Base-by-base conservation (phyloP, 805 yeast genomes). In the Danielia reshetovae region DNA sequence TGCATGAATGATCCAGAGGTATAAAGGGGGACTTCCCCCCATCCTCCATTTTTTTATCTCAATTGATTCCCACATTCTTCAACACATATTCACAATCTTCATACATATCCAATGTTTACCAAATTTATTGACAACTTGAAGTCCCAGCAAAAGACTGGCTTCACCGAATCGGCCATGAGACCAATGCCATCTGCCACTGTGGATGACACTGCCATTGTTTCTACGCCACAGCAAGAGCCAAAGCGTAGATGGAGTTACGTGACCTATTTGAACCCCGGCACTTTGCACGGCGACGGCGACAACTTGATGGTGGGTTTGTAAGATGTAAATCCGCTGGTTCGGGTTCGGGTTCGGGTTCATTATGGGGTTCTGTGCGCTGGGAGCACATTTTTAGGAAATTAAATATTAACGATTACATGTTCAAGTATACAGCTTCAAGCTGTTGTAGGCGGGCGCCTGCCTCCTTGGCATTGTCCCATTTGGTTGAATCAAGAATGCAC, bases 211-310 rank as follows among this genome's bases (percentile, higher is more conserved):
- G 24, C 35, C 24, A 23, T 38, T 7, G 18, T 32, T 10, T 30
- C 34, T 12, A 37, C 35, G 15, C 13, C 25, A 8, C 16, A 16
- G 16, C 32, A 37, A 25, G 36, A 35, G 14, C 27, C 30, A 9
- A 42, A 35, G 38, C 47, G 51, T 22, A 47, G 51, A 13, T 45
- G 51, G 49, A 45, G 51, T 23, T 41, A 45, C 18, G 46, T 40
- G 26, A 45, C 51, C 3, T 45, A 42, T 31, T 40, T 46, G 13
- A 36, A 46, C 43, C 34, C 34, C 17, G 51, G 51, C 27, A 42
- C 49, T 6, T 45, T 45, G 34, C 49, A 38, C 25, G 51, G 44
- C 2, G 48, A 46, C 29, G 48, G 32, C 33, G 51, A 46, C 36
- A 42, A 46, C 34, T 41, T 46, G 37, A 43, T 46, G 46, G 33